Conservation (phyloP, 225 moss, liverwort and hornwort species). For the Physcomitrium patens region DNA sequence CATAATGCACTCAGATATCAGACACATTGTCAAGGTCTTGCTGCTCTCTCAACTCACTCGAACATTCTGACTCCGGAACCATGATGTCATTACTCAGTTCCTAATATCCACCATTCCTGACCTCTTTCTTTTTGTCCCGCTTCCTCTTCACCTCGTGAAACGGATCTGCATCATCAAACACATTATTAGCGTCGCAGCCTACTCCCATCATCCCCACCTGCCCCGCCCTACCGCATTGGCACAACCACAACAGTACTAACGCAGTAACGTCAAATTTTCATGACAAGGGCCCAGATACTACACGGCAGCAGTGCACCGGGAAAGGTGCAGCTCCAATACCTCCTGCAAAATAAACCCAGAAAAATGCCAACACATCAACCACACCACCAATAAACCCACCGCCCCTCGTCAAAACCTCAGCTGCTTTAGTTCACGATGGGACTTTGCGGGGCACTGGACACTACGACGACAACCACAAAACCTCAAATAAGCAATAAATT, state of each 20-base stretch:
- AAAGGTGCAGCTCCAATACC: constrained; percentile 60
- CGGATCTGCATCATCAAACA: constrained; percentile 62
- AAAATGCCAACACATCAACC: constrained; percentile 45
- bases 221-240: neutral
- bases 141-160: constrained; percentile 95
- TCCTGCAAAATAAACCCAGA: constrained; percentile 65
- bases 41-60: neutral
- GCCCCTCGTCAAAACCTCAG: neutral
- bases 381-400: constrained; percentile 18
- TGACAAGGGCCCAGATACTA: constrained; percentile 27
- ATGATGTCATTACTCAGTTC: neutral
- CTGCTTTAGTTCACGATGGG: neutral
- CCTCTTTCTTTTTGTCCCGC: constrained; percentile 91
- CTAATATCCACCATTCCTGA: constrained; percentile 27
- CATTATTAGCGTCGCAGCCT: constrained; percentile 29
- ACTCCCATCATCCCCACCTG: constrained; percentile 3
- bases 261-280: constrained; percentile 24
- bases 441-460: neutral
- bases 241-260: neutral
- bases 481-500: neutral
- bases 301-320: constrained; percentile 38
- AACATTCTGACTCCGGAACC: neutral
- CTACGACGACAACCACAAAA: neutral
- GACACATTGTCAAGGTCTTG: neutral
- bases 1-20: neutral